Percentiles rank a stretch among this genome's conserved stretches.
Evolutionary conservation across 2,329 filamentous ascomycete species (phyloP).

Genomic region (Penicillium sp.): DNA sequence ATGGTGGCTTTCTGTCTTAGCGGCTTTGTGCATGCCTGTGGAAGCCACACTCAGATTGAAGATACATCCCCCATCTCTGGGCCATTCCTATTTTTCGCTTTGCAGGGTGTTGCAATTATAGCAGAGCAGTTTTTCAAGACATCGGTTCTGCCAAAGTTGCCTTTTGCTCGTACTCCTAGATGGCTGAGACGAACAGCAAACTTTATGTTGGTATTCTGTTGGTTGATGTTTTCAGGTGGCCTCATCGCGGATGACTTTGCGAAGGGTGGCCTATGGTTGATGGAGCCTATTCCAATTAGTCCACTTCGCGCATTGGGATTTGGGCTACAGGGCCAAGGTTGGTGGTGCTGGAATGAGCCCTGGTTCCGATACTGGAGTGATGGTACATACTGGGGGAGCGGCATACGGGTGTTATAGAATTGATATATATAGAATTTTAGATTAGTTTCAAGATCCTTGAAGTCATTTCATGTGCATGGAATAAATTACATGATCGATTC

Average conservation of each 20-base stretch:
- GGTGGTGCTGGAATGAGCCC: slow-evolving; percentile 58
- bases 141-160: slow-evolving; percentile 27
- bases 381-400: slow-evolving; percentile 56
- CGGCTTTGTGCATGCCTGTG: slow-evolving; percentile 56
- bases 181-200: slow-evolving; percentile 50
- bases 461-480: not conserved
- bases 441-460: not conserved
- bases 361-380: slow-evolving; percentile 53
- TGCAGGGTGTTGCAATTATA: slow-evolving; percentile 59
- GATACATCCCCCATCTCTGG: slow-evolving; percentile 48
- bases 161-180: slow-evolving; percentile 36
- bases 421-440: not conserved
- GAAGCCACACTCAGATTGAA: slow-evolving; percentile 59
- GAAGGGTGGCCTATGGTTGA: slow-evolving; percentile 64
- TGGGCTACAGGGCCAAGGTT: slow-evolving; percentile 52
- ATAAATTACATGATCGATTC: not conserved
- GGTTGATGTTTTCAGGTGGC: slow-evolving; percentile 59
- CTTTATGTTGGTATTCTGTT: slow-evolving; percentile 52
- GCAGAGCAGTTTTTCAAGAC: slow-evolving; percentile 46
- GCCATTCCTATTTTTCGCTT: slow-evolving; percentile 59
- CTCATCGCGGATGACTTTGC: slow-evolving; percentile 69
- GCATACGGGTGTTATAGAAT: slow-evolving; percentile 30
- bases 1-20: slow-evolving; percentile 30
- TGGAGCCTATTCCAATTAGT: slow-evolving; percentile 73
- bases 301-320: slow-evolving; percentile 57